Evolutionary conservation across 805 yeast species (phyloP).

Genomic region (Candida sanyiensis): DNA sequence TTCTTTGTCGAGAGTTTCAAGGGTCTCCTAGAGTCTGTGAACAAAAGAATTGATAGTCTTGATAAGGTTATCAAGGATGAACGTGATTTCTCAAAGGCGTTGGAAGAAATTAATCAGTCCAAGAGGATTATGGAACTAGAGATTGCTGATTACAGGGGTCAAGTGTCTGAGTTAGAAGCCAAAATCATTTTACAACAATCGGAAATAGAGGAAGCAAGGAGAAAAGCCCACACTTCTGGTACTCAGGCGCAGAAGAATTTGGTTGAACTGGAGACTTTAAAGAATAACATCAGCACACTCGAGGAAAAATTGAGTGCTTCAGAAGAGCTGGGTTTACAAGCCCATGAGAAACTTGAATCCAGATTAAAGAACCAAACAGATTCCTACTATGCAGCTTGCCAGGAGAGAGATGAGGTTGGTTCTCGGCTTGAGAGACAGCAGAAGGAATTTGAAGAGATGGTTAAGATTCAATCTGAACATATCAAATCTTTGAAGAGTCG

Average conservation of each 20-base stretch:
- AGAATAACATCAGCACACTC: no score
- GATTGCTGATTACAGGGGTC: no score
- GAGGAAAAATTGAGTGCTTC: no score
- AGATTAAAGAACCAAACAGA: conserved; percentile 32
- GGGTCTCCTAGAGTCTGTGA: conserved; percentile 6
- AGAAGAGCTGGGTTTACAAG: no score
- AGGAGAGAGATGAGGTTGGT: conserved; percentile 28
- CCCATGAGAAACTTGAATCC: no score
- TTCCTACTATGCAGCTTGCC: conserved; percentile 26
- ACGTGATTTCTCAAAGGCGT: conserved; percentile 3
- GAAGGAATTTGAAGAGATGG: conserved; percentile 24
- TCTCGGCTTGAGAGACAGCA: conserved; percentile 25
- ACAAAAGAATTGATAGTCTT: conserved; percentile 13
- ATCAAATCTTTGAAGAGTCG: conserved; percentile 4
- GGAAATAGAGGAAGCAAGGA: no score
- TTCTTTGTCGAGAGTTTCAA: conserved; percentile 10
- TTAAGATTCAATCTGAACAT: conserved; percentile 9
- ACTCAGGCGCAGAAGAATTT: no score
- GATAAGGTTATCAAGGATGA: conserved; percentile 21
- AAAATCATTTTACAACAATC: no score
- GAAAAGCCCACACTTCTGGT: no score
- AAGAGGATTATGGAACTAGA: no score
- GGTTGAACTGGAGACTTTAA: no score
- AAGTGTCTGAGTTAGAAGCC: no score
- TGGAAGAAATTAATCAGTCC: conserved; percentile 16